Conservation (phyloP, 1,284 basidiomycete species). For the Ceratobasidium theobromae region DNA sequence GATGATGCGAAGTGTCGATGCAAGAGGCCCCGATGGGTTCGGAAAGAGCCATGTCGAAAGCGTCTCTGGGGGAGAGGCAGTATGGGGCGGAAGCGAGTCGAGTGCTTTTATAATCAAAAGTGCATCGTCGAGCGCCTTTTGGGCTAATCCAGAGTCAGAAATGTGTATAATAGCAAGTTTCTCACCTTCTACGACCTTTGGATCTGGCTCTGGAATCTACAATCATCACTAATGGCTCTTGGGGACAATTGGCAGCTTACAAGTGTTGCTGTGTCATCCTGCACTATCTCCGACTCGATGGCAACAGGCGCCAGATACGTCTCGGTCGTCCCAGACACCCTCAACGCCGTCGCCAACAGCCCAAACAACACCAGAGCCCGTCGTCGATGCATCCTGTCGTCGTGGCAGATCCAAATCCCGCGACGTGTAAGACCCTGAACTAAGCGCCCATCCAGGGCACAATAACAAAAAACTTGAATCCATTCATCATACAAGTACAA, state of each 20-base stretch:
- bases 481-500: no score
- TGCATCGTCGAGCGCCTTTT: slow-evolving; percentile 12
- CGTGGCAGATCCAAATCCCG: no score
- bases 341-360: no score
- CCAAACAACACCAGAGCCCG: no score
- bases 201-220: neutral
- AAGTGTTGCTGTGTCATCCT: neutral
- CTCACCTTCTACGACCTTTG: neutral
- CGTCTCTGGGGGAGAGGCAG: slow-evolving; percentile 1
- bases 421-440: no score
- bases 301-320: neutral
- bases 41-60: slow-evolving; percentile 56
- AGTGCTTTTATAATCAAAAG: slow-evolving; percentile 21
- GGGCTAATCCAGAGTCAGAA: neutral
- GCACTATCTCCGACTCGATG: neutral
- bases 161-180: neutral
- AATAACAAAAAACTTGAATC: no score
- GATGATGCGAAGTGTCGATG: slow-evolving; percentile 62
- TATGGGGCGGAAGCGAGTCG: slow-evolving; percentile 16
- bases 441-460: no score
- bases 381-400: no score
- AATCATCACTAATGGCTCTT: neutral
- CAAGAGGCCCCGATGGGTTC: slow-evolving; percentile 62
- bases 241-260: neutral
- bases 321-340: no score